A percentile compares a stretch with the other conserved stretches of the same genome.
These are phyloP conservation scores for Diplodia seriata DNA, from an alignment of 2,329 filamentous ascomycete genomes.

Conservation along the genomic window DNA sequence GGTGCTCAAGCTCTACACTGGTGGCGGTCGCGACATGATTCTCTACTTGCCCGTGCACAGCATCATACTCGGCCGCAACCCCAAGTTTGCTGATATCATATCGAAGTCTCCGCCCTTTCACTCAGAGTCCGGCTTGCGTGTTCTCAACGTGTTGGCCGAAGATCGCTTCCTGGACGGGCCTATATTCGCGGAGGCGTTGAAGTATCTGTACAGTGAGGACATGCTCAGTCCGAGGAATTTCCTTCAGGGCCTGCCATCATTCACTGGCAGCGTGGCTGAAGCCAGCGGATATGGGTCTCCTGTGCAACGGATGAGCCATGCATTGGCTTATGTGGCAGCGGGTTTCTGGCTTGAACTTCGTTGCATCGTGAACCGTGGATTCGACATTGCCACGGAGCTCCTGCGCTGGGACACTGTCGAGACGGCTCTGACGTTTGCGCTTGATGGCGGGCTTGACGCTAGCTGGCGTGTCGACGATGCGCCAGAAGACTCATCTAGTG, in stretches of 20 bases:
- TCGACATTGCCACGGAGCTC: constrained; percentile 65
- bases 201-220: constrained; percentile 47
- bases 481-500: constrained; percentile 40
- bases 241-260: constrained; percentile 42
- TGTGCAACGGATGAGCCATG: constrained; percentile 46
- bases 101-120: constrained; percentile 29
- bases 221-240: constrained; percentile 41
- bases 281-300: constrained; percentile 41
- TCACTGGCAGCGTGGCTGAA: constrained; percentile 39
- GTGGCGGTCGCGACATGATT: constrained; percentile 38
- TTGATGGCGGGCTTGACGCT: constrained; percentile 55
- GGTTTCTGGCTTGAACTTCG: constrained; percentile 65
- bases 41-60: constrained; percentile 46
- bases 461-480: constrained; percentile 41
- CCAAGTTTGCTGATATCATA: constrained; percentile 43
- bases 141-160: constrained; percentile 24
- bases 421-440: constrained; percentile 64
- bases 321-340: constrained; percentile 68
- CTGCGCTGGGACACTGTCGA: constrained; percentile 70
- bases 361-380: constrained; percentile 63
- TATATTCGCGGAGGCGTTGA: constrained; percentile 44
- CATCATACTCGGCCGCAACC: constrained; percentile 46
- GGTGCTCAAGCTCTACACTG: constrained; percentile 44
- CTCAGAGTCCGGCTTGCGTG: constrained; percentile 21
- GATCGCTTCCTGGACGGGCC: constrained; percentile 31